Conservation (phyloP, 2,329 filamentous ascomycete genomes). For the Exutisphaerella laricina region DNA sequence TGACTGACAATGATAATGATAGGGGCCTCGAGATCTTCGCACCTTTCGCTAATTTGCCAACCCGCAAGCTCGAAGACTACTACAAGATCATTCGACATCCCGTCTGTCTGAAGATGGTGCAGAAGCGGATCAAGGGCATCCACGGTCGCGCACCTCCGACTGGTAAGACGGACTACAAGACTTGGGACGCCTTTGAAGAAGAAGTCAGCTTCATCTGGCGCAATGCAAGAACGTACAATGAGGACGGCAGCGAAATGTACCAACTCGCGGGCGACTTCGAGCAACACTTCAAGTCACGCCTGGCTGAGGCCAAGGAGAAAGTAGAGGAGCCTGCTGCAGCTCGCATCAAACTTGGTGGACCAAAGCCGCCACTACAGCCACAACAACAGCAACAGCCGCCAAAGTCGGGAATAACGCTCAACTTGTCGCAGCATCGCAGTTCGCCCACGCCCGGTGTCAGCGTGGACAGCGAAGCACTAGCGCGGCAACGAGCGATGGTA, state of each 20-base stretch:
- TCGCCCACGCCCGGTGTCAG: slow-evolving; percentile 46
- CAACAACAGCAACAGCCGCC: slow-evolving; percentile 10
- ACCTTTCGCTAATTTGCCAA: slow-evolving; percentile 72
- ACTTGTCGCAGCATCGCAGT: slow-evolving; percentile 32
- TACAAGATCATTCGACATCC: slow-evolving; percentile 79
- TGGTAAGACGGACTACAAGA: slow-evolving; percentile 65
- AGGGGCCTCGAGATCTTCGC: slow-evolving; percentile 63
- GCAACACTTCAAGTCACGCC: slow-evolving; percentile 61
- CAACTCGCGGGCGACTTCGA: slow-evolving; percentile 71
- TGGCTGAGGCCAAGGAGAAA: slow-evolving; percentile 65
- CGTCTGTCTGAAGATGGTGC: slow-evolving; percentile 68
- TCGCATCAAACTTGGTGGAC: slow-evolving; percentile 66
- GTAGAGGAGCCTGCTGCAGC: slow-evolving; percentile 68
- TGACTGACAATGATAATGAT: slow-evolving; percentile 13
- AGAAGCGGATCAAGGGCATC: slow-evolving; percentile 70
- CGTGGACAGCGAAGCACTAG: slow-evolving; percentile 51
- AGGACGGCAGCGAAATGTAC: slow-evolving; percentile 83
- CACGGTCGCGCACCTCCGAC: slow-evolving; percentile 60
- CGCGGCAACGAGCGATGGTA: slow-evolving; percentile 49
- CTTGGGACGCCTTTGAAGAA: slow-evolving; percentile 75
- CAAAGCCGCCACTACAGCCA: slow-evolving; percentile 34
- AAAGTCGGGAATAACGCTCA: slow-evolving; percentile 34
- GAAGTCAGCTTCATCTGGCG: slow-evolving; percentile 76
- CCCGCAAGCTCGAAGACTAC: slow-evolving; percentile 73
- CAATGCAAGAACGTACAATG: slow-evolving; percentile 85